phyloP scores from a whole-genome alignment of 352 stramenopile species.

The Globisporangium takayamanum region DNA sequence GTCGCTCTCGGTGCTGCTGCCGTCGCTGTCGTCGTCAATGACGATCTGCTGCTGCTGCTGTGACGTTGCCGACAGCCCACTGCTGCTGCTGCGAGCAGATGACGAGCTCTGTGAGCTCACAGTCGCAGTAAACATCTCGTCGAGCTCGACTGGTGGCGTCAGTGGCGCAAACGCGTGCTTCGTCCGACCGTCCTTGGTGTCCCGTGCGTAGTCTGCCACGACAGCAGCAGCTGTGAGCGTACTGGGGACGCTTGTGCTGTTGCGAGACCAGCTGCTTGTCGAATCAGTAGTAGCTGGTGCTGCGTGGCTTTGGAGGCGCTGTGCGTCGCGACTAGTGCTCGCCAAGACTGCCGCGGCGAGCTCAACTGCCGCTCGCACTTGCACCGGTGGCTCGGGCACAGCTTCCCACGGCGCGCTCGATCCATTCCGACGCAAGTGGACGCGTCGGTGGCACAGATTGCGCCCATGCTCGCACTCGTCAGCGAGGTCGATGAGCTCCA shows the following conservation, averaged over 20 bases:
- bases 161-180: too few species aligned
- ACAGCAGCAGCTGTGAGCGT: too few species aligned
- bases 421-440: too few species aligned
- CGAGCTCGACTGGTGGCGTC: too few species aligned
- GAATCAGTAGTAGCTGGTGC: background rate
- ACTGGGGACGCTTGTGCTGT: too few species aligned
- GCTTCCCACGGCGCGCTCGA: background rate
- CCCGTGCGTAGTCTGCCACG: too few species aligned
- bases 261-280: too few species aligned
- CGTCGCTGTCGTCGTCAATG: background rate
- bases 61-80: background rate
- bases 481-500: background rate
- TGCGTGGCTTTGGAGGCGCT: background rate
- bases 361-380: background rate
- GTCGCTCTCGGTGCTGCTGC: conserved; percentile 11
- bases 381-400: background rate
- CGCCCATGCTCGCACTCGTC: background rate
- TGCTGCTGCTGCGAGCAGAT: background rate
- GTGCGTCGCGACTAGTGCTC: background rate
- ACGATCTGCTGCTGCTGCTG: background rate
- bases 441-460: too few species aligned
- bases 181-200: too few species aligned
- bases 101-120: too few species aligned
- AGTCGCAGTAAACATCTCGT: too few species aligned
- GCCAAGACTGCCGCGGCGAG: background rate